Base-by-base conservation (phyloP, 257 asterid species). In the Nemophila menziesii region DNA sequence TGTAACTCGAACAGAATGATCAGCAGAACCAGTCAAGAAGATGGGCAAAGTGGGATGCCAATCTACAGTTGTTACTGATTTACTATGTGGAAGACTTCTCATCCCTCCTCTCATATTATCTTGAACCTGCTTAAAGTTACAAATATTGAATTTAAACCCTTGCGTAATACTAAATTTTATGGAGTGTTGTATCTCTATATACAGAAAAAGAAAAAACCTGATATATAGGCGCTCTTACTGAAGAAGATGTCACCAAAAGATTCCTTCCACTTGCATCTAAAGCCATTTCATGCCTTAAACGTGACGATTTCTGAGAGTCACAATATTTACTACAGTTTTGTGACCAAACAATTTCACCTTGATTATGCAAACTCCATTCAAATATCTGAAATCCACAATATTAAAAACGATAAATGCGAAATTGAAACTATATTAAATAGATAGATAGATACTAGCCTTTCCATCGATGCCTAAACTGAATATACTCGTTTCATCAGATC, bases 321-420 rank as follows among this genome's bases (percentile, higher is more conserved):
- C 82, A 67, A 46, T 55, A 86, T 95, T 90, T 76, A 94, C 79
- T 74, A 63, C 90, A 78, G 55, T 78, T 78, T 61, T 75, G 71
- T 42, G 95, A 84, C 98, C 98, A 89, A 51, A 74, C 65, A 55
- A 89, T 58, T 63, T 80, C 68, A 22, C 95, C 98, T 80, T 89
- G 98, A 72, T 78, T 89, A 52, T 89, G 98, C 79, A 89, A 72
- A 62, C 95, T 84, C 98, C 98, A 89, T 66, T 89, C 94, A 22
- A 75, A 70, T 71, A 89, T 74, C 98, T 89, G 92, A 49, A 16
- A 54, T 17, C 51, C 52, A 59, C 49, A 41, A 20, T 20, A 46
- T 45, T 38, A 33, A 38, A 34, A 75, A 65, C 59, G 70, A 54
- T 52, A 61, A 44, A 60, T 56, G 55, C 33, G 57, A 44, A 65